These are phyloP conservation scores for Fusarium temperatum DNA, from an alignment of 2,329 filamentous ascomycete species.

Conservation along the genomic window DNA sequence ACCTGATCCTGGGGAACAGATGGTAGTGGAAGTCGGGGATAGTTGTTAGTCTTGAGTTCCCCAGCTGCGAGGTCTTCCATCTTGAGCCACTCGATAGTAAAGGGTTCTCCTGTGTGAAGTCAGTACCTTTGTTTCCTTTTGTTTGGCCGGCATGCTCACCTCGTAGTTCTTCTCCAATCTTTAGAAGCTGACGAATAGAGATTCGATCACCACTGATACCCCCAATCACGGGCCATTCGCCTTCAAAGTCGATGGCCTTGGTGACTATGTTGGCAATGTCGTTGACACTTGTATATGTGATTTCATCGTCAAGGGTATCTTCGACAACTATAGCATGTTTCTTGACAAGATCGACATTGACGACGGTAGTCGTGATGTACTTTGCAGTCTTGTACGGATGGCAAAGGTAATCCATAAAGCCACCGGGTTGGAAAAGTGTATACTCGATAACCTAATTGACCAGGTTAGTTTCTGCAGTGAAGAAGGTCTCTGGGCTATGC, in stretches of 20 bases:
- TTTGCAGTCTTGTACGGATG: neutral
- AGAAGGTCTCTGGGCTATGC: accelerated
- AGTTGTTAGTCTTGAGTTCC: neutral
- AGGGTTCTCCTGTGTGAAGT: neutral
- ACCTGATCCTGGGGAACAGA: neutral
- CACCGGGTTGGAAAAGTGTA: neutral
- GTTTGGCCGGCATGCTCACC: accelerated
- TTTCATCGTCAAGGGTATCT: neutral
- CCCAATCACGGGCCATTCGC: neutral
- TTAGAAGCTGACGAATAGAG: neutral
- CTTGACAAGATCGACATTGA: neutral
- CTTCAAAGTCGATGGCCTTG: neutral
- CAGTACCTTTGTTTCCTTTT: accelerated
- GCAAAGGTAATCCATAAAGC: constrained; percentile 11
- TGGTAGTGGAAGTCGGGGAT: neutral
- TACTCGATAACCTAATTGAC: neutral
- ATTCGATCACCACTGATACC: neutral
- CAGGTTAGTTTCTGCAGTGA: accelerated
- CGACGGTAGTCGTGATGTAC: neutral
- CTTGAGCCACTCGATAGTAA: neutral
- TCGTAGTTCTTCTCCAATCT: neutral
- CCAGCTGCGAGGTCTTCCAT: neutral
- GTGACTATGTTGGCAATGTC: neutral
- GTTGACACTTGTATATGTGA: neutral
- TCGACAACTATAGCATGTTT: neutral